These are phyloP conservation scores for Penicillium olsonii DNA, from an alignment of 2,329 filamentous ascomycete genomes.

Conservation along the genomic window DNA sequence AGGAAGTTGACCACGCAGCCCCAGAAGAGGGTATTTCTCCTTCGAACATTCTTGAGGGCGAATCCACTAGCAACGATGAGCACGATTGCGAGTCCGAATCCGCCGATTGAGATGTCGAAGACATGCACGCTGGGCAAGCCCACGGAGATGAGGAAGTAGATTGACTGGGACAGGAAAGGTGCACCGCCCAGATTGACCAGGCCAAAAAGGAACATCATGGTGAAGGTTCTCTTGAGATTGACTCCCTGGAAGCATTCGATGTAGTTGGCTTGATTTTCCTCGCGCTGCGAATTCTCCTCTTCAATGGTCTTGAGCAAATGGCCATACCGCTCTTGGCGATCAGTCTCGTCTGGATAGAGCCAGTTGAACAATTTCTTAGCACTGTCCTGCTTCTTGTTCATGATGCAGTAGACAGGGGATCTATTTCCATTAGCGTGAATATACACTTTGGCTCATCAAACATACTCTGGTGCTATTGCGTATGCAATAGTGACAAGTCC, in stretches of 20 bases:
- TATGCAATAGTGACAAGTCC: constrained; percentile 13
- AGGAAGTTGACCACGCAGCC: constrained; percentile 9
- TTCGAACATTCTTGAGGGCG: neutral
- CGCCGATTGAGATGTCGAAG: constrained; percentile 20
- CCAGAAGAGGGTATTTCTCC: constrained; percentile 2
- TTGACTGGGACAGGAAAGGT: constrained; percentile 19
- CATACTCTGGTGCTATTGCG: constrained; percentile 17
- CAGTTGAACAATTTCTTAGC: constrained; percentile 11
- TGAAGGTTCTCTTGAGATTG: constrained; percentile 18
- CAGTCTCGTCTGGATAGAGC: constrained; percentile 10
- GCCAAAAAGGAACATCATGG: constrained; percentile 16
- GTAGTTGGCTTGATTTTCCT: constrained; percentile 7
- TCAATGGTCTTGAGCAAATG: constrained; percentile 14
- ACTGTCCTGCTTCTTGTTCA: constrained; percentile 3
- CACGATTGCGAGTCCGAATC: constrained; percentile 14
- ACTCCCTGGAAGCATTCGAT: constrained; percentile 14
- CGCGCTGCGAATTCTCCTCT: constrained; percentile 10
- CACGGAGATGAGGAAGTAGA: constrained; percentile 21
- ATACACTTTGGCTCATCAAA: neutral
- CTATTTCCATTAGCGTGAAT: neutral
- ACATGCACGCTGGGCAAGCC: constrained; percentile 16
- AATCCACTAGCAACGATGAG: constrained; percentile 11
- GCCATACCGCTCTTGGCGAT: constrained; percentile 10
- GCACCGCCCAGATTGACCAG: constrained; percentile 13
- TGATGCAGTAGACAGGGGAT: constrained; percentile 5